These are phyloP conservation scores for Talaromyces pinophilus DNA, from an alignment of 2,329 filamentous ascomycete species.

Conservation along the genomic window DNA sequence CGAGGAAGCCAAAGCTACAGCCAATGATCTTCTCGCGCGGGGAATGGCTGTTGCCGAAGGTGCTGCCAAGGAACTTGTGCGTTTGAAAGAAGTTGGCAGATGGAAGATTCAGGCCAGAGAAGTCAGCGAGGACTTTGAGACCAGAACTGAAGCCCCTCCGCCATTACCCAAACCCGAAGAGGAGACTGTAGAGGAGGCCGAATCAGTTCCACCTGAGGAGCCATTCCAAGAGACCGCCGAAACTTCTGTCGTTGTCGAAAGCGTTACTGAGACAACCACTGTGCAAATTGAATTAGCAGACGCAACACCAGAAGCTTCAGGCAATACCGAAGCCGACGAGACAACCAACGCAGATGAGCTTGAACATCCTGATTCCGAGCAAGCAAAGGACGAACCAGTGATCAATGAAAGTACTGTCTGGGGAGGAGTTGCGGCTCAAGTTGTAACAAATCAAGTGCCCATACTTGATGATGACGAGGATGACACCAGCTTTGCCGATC, in stretches of 20 bases:
- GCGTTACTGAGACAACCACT: conserved; percentile 33
- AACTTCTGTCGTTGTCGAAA: conserved; percentile 19
- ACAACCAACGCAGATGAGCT: neutral
- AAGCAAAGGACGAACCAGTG: neutral
- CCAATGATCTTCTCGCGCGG: conserved; percentile 69
- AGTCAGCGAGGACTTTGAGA: conserved; percentile 74
- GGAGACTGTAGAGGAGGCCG: neutral
- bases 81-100: conserved; percentile 77
- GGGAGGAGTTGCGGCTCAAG: conserved; percentile 56
- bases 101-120: conserved; percentile 82
- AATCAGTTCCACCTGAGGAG: neutral
- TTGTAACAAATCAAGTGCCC: conserved; percentile 49
- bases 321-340: neutral
- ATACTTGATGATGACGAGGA: conserved; percentile 53
- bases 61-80: conserved; percentile 75
- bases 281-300: conserved; percentile 18
- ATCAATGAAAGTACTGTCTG: conserved; percentile 49
- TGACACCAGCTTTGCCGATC: conserved; percentile 52
- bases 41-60: conserved; percentile 78
- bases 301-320: conserved; percentile 5
- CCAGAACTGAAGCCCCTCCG: conserved; percentile 52
- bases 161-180: conserved; percentile 31
- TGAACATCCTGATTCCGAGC: neutral
- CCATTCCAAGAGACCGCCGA: conserved; percentile 16
- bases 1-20: conserved; percentile 65